Percentiles rank a stretch among this genome's conserved stretches.
phyloP scores from a whole-genome alignment of 257 asterid species.

The Echites panduratus region DNA sequence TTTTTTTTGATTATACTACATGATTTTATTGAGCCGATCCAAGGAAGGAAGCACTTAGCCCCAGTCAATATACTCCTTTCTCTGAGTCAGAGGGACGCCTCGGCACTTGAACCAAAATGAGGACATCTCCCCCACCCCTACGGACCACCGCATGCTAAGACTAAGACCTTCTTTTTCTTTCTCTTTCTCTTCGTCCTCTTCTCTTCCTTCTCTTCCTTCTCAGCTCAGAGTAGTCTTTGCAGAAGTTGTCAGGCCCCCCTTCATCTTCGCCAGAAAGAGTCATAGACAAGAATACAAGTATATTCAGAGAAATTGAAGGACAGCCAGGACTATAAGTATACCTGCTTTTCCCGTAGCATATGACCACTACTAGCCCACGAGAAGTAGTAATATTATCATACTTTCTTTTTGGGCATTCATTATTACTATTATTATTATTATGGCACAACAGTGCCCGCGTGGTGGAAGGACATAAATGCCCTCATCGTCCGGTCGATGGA shows the following conservation, averaged over 20 bases:
- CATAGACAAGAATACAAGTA: background rate
- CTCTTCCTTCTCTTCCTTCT: background rate
- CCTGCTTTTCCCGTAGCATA: background rate
- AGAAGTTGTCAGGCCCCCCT: constrained; percentile 1
- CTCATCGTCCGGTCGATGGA: background rate
- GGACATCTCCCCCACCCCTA: background rate
- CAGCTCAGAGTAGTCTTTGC: background rate
- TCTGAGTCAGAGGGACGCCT: constrained; percentile 13
- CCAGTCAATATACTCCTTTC: constrained; percentile 4
- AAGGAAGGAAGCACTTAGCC: background rate
- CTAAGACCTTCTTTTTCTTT: background rate
- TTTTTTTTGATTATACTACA: no score
- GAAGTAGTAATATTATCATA: no score
- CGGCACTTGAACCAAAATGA: constrained; percentile 17
- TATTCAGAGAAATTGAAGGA: constrained; percentile 9
- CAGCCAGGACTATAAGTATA: background rate
- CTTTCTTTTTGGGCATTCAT: no score
- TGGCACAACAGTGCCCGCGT: background rate
- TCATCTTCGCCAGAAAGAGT: background rate
- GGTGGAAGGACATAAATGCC: background rate
- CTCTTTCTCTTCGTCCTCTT: background rate
- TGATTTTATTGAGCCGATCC: background rate
- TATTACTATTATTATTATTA: no score
- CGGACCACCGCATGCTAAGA: no score
- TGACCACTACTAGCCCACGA: background rate